Evolutionary conservation across 768 basidiomycete genomes (phyloP), one percentile per base, ranked within the genome.

Genomic region (Pleurotus salmoneostramineus): DNA sequence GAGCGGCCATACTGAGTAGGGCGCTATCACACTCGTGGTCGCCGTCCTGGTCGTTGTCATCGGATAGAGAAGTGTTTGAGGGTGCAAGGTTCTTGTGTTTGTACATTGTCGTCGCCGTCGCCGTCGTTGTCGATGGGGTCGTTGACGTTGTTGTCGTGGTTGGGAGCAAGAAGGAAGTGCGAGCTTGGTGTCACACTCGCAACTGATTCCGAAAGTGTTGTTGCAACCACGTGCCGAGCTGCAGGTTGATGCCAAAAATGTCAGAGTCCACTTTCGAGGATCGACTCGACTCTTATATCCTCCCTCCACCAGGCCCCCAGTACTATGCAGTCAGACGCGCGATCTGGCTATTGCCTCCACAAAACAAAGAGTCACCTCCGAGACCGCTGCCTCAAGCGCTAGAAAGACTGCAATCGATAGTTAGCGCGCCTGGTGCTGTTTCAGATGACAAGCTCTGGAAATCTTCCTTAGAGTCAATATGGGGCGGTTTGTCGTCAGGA

Each of bases 11-110:
- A 52, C 71, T 65, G 66, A 70, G 79, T 48, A 77, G 76, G 64
- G 66, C 68, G 21, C 32, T 43, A 40, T 55, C 52, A 48, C 74
- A 72, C 33, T 64, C 65, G 54, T 60, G 65, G 17, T 75, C 68
- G 56, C 77, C 75, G 37, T 80, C 82, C 67, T 88, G 84, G 66
- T 88, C 84, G 68, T 88, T 84, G 61, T 84, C 83, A 72, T 89
- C 89, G 35, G 89, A 91, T 61, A 91, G 77, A 14, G 90, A 91
- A n/a, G 87, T 89, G 6, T 79, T 83, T 4, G 89, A 91, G 62
- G 87, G 87, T n/a, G 83, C 77, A 72, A 81, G 65, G 76, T 87
- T 72, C 66, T 75, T 78, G 70, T 81, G 80, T 64, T 71, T 71
- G 67, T 74, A 71, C 69, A 69, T 72, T 63, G 69, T 73, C 64